Evolutionary conservation across 352 stramenopile species (phyloP), one percentile per base, ranked within the genome.

Genomic region (Pythium apleroticum): DNA sequence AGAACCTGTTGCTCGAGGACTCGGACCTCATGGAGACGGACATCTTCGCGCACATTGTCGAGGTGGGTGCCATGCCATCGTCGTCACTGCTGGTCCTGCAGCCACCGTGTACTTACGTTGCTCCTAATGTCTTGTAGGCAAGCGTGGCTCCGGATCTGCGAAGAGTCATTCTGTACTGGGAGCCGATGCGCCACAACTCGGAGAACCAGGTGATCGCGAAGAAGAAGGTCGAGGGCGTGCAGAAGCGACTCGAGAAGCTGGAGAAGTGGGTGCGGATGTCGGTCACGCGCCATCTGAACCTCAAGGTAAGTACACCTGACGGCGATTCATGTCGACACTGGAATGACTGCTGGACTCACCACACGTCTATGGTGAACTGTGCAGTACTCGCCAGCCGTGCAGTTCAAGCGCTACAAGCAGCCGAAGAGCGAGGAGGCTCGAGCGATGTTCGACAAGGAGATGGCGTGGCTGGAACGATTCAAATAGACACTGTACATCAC

Each of bases 321-420:
- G n/a, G 20, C n/a, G 53, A 45, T 49, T 11, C 8, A 17, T 49
- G 20, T 9, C 2, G 41, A 1, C n/a, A 14, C 41, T 49, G 41
- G 4, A 49, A 28, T 11, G 19, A 49, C n/a, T 49, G n/a, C 41
- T 49, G 41, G 19, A 27, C 41, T 49, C 19, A 49, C 20, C 5
- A 12, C 5, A 4, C 19, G 1, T 27, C 6, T 8, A 28, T 27
- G 17, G 27, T 22, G 5, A 49, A 49, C 22, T 39, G 17, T 48
- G 19, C 22, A 93, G 85, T 93, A 91, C 56, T 89, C 82, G 30
- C 85, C 85, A 30, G 73, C 89, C 31, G 65, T 93, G 31, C 78
- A 91, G 72, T 91, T 93, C 75, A 91, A 90, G 70, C 74, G 84
- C 52, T 80, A 80, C 52, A 84, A 81, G 66, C 69, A 86, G 52